phyloP scores from a whole-genome alignment of 73 alveolate species.

The Paramecium sexaurelia region DNA sequence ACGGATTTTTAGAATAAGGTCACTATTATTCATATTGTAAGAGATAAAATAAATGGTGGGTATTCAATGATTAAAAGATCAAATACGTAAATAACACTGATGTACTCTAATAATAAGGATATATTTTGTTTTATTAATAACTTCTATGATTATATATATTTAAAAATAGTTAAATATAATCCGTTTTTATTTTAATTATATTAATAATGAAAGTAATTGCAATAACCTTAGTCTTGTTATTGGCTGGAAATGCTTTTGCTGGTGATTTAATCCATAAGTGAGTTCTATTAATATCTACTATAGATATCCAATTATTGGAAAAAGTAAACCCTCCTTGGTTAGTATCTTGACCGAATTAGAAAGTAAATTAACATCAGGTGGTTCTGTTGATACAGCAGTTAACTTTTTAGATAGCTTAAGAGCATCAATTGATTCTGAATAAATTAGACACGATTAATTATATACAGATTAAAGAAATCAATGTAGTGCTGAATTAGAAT shows the following conservation, averaged over 20 bases:
- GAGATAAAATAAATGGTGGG: conserved; percentile 37
- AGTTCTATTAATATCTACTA: not conserved
- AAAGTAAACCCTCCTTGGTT: conserved; percentile 36
- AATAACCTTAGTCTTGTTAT: not conserved
- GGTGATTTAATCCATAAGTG: not conserved
- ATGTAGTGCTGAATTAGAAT: conserved; percentile 39
- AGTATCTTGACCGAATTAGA: conserved; percentile 51
- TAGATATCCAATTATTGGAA: conserved; percentile 37
- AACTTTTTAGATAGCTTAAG: conserved; percentile 37
- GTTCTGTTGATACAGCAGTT: conserved; percentile 58
- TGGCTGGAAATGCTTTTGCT: conserved; percentile 41
- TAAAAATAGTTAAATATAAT: not conserved
- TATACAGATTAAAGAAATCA: conserved; percentile 39
- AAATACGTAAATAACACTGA: not conserved
- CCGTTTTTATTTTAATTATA: conserved; percentile 43
- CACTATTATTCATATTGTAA: conserved; percentile 38
- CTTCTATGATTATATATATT: not conserved
- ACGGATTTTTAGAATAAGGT: conserved; percentile 34
- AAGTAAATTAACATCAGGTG: conserved; percentile 35
- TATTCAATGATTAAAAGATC: conserved; percentile 29
- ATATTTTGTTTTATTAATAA: conserved; percentile 31
- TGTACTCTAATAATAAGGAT: conserved; percentile 25
- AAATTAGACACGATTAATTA: conserved; percentile 52
- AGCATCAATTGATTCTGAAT: conserved; percentile 58
- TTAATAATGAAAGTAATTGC: conserved; percentile 44